Evolutionary conservation across 163 green algal genomes (phyloP), one percentile per base, ranked within the genome.

Genomic region (Picocystis sp.): DNA sequence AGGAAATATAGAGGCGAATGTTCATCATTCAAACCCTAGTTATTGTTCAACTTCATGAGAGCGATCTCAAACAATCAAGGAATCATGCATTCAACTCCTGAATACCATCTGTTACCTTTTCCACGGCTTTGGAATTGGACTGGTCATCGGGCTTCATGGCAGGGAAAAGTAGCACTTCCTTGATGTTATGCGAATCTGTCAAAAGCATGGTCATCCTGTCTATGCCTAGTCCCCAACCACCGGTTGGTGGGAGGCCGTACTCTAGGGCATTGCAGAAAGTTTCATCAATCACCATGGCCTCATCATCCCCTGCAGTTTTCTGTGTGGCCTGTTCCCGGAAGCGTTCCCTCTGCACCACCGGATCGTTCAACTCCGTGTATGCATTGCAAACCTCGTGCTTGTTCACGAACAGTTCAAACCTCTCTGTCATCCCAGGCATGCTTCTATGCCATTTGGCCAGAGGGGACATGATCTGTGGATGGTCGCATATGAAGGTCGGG

Each of bases 341-440:
- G n/a, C 87, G 79, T 61, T 92, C 63, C 8, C 87, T 66, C 70
- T 95, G 87, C 48, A 76, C 61, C 43, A 94, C 63, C 11, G 87
- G 87, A 67, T 96, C 87, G 72, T 96, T 96, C 70, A 96, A 69
- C 80, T 95, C 87, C 6, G 87, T 96, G 83, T 96, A 96, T 3
- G 87, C 81, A 67, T 96, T 95, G 72, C 81, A 92, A 41, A 93
- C 71, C 77, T 96, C 86, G 42, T 73, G 72, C 64, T 80, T 89
- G 76, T 96, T 76, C 49, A 95, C 74, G 63, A 96, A 96, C 22
- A 96, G 74, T 74, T 96, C 87, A 61, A 96, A 96, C 25, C 87
- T 83, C 79, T 99, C 90, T 1, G 89, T 96, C 73, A 97, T 75
- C 42, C 77, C 80, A 2, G 82, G 82, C 52, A 80, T 58, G 13